Conservation (phyloP, 2,329 filamentous ascomycete species). For the Fusarium keratoplasticum region DNA sequence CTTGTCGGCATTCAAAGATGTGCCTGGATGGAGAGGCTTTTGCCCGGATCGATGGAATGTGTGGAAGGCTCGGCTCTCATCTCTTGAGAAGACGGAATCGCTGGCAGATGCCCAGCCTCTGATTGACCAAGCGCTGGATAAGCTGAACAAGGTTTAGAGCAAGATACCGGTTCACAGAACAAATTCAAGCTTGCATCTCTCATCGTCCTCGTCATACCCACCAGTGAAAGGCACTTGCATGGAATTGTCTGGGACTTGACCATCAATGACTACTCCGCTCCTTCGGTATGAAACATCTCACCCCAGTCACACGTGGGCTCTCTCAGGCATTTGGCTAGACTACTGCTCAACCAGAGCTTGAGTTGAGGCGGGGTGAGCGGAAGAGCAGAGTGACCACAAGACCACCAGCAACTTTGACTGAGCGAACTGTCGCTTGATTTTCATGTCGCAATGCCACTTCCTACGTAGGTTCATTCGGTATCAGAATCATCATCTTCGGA, state of each 20-base stretch:
- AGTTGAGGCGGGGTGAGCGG: too few relatives aligned
- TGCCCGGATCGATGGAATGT: constrained; percentile 23
- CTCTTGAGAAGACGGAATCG: neutral
- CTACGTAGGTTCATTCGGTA: too few relatives aligned
- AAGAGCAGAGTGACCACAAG: too few relatives aligned
- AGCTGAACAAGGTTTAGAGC: neutral
- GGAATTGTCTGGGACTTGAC: neutral
- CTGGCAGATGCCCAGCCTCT: neutral
- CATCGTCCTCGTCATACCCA: neutral
- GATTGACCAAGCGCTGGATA: neutral
- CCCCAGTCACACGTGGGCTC: too few relatives aligned
- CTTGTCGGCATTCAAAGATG: neutral
- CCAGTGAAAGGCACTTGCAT: neutral
- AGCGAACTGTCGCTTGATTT: too few relatives aligned
- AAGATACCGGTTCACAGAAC: neutral
- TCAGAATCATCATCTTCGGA: too few relatives aligned
- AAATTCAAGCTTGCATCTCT: neutral
- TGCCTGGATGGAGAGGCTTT: constrained; percentile 29
- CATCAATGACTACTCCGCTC: neutral
- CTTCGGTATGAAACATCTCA: too few relatives aligned
- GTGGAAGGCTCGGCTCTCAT: constrained; percentile 9
- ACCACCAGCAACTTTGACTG: too few relatives aligned
- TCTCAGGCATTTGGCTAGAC: too few relatives aligned
- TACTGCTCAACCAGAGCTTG: too few relatives aligned
- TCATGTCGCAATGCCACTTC: too few relatives aligned